Conservation (phyloP, 2,329 filamentous ascomycete genomes). For the Penicillium sp. region DNA sequence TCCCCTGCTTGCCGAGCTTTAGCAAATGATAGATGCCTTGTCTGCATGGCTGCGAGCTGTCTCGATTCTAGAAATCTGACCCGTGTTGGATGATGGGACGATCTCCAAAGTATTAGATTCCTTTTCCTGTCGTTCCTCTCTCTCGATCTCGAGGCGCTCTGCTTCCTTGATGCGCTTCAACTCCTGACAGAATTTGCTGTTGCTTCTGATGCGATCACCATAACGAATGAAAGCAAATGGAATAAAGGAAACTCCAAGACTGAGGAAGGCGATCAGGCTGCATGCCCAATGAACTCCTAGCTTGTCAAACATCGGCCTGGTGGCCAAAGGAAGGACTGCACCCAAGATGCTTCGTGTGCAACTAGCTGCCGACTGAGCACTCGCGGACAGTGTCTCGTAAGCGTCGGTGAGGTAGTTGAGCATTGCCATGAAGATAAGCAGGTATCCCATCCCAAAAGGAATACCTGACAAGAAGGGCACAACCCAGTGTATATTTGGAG, state of each 20-base stretch:
- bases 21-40: conserved; percentile 28
- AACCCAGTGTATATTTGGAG: conserved; percentile 40
- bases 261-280: conserved; percentile 46
- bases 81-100: conserved; percentile 19
- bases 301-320: conserved; percentile 47
- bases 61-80: conserved; percentile 24
- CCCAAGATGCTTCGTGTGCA: conserved; percentile 58
- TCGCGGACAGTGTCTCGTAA: conserved; percentile 67
- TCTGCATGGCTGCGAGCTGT: conserved; percentile 27
- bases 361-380: conserved; percentile 58
- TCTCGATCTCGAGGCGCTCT: conserved; percentile 31
- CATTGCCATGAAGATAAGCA: conserved; percentile 66
- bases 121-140: conserved; percentile 19
- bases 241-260: conserved; percentile 43
- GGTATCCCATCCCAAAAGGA: conserved; percentile 65
- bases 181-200: conserved; percentile 49
- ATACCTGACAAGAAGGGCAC: conserved; percentile 64
- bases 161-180: conserved; percentile 41
- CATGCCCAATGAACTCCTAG: conserved; percentile 51
- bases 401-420: conserved; percentile 69
- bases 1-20: neutral
- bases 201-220: conserved; percentile 43
- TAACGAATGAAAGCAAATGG: conserved; percentile 50
- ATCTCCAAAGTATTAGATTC: conserved; percentile 15
- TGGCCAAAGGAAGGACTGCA: conserved; percentile 61